Conservation (phyloP, 306 rosid species). For the Cicer bijugum region DNA sequence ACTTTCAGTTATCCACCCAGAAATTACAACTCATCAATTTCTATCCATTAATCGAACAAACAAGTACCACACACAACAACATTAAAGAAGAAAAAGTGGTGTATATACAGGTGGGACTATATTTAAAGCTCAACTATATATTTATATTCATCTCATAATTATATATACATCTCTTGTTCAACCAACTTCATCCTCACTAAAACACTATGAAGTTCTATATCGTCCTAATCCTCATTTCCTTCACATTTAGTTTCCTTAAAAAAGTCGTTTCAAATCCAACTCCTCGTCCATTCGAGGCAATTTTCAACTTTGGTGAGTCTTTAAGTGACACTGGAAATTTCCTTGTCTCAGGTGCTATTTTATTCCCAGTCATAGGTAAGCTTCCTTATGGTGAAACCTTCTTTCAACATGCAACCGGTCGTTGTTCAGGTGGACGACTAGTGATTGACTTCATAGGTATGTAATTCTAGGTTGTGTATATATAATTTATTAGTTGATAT, state of each 20-base stretch:
- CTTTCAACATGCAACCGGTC: constrained; percentile 69
- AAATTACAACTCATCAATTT: constrained; percentile 1
- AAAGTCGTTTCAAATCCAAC: constrained; percentile 39
- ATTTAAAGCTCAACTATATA: constrained; percentile 43
- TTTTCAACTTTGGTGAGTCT: constrained; percentile 38
- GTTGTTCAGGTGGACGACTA: constrained; percentile 76
- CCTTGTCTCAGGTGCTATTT: constrained; percentile 56
- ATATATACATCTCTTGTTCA: not conserved
- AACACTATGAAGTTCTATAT: constrained; percentile 43
- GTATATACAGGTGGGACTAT: not conserved
- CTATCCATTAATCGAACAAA: not conserved
- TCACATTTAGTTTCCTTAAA: constrained; percentile 31
- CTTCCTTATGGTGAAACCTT: constrained; percentile 79
- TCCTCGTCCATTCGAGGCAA: constrained; percentile 51
- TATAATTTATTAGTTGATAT: too few species aligned
- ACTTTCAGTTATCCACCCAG: not conserved
- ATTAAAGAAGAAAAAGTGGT: constrained; percentile 1
- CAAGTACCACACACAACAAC: not conserved
- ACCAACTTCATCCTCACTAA: not conserved
- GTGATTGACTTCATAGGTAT: constrained; percentile 66
- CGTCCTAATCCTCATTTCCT: constrained; percentile 24
- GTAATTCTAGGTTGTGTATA: too few species aligned
- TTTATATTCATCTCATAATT: constrained; percentile 10
- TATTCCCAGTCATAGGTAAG: constrained; percentile 58
- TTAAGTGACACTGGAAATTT: constrained; percentile 80